Base-by-base conservation (phyloP, 2,329 filamentous ascomycete genomes). In the Colletotrichum sidae region DNA sequence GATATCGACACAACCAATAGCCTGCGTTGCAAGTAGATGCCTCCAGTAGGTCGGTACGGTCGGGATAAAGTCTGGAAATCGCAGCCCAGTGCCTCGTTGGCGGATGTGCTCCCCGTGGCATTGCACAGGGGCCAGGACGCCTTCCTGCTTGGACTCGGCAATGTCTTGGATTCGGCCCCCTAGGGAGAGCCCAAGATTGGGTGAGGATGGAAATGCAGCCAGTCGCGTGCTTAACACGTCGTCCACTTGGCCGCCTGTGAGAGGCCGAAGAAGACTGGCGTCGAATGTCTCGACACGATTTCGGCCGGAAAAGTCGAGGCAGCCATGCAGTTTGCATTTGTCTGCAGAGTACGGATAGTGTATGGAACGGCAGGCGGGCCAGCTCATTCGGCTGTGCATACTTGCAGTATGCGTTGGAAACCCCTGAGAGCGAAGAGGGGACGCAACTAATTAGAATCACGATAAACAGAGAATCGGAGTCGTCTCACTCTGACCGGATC, bases 241-340 rank as follows among this genome's bases (percentile, higher is more conserved):
- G 69, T 73, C 72, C 70, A 73, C 72, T 72, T 73, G 72, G 70
- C 69, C 60, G 67, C 64, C 49, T 72, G 61, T 73, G 71, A 74
- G 71, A 74, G 72, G 72, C 69, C 69, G 61, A 65, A 35, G n/a
- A 45, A 51, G 42, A 15, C 44, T 49, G 44, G 49, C 33, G 37
- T 49, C 25, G 49, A 42, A 15, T 25, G 17, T 34, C 15, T 13
- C 41, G 58, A 42, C 13, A 41, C 35, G 46, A 39, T 6, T 44
- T 50, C 51, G 46, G 46, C 46, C n/a, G n/a, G 61, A 49, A 50
- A 45, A 65, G 49, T 45, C 59, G 4, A 25, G 25, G 25, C 25
- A 25, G 25, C 25, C 25, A 25, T 25, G 25, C 25, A 25, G 25
- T 25, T 25, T 25, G 45, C 46, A 65, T 45, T 34, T 55, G 41